Conservation (phyloP, 2,329 filamentous ascomycete genomes). For the Botrytis squamosa region DNA sequence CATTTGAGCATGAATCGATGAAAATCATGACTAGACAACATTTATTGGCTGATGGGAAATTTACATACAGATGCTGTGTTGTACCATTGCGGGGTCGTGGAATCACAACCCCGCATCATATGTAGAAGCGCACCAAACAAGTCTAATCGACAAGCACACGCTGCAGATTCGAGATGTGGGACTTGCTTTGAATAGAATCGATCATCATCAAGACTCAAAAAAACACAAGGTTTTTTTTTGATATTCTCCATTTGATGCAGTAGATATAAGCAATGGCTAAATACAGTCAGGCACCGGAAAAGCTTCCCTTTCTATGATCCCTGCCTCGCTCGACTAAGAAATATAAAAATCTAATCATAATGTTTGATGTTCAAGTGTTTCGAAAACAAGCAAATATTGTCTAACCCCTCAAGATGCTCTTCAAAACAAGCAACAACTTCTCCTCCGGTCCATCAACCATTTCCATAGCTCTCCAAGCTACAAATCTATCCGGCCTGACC, state of each 20-base stretch:
- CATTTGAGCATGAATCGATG: background rate
- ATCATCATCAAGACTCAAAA: background rate
- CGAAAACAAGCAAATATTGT: background rate
- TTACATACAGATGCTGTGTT: background rate
- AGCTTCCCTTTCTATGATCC: background rate
- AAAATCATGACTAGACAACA: background rate
- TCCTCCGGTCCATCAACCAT: conserved; percentile 2
- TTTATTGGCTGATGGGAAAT: background rate
- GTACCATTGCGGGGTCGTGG: conserved; percentile 1
- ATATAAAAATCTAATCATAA: no score
- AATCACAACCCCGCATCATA: background rate
- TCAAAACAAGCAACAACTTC: conserved; percentile 6
- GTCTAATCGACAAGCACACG: background rate
- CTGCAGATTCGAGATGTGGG: background rate
- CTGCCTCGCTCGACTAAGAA: background rate
- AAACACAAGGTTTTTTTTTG: background rate
- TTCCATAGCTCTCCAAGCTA: conserved; percentile 24
- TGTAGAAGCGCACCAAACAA: conserved; percentile 18
- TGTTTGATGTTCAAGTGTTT: background rate
- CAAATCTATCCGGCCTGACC: conserved; percentile 27
- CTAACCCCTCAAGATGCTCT: background rate
- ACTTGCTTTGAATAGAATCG: background rate
- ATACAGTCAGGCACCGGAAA: background rate
- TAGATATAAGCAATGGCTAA: background rate
- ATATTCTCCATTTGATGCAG: background rate